These are phyloP conservation scores for Microcera coccophila DNA, from an alignment of 2,329 filamentous ascomycete genomes.

Conservation along the genomic window DNA sequence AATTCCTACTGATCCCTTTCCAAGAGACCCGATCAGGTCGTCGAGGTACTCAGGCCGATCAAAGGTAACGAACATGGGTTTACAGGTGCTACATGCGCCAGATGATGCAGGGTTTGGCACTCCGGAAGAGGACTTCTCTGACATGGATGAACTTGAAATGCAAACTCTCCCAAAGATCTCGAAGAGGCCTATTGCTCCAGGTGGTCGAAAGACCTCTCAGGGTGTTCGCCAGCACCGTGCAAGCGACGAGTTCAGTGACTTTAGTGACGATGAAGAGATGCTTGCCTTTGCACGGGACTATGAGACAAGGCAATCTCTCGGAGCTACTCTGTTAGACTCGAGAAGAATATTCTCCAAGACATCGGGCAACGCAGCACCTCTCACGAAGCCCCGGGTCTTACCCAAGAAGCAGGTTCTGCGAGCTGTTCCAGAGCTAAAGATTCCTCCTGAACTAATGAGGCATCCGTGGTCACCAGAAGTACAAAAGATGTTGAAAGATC, in stretches of 20 bases:
- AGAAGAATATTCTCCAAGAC: slow-evolving; percentile 45
- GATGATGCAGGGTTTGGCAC: slow-evolving; percentile 21
- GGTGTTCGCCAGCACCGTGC: slow-evolving; percentile 15
- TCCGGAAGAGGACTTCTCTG: slow-evolving; percentile 28
- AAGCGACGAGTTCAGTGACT: slow-evolving; percentile 42
- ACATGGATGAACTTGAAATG: slow-evolving; percentile 28
- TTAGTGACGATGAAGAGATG: slow-evolving; percentile 50
- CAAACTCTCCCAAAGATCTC: slow-evolving; percentile 9
- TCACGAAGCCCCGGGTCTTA: slow-evolving; percentile 30
- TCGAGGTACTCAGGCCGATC: slow-evolving; percentile 5
- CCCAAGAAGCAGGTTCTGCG: slow-evolving; percentile 32
- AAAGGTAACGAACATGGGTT: slow-evolving; percentile 5
- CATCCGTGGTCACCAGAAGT: slow-evolving; percentile 85
- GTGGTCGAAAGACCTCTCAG: slow-evolving; percentile 15
- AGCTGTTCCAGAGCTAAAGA: slow-evolving; percentile 28
- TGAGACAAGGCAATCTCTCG: slow-evolving; percentile 39
- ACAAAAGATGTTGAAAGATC: slow-evolving; percentile 70
- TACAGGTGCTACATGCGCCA: slow-evolving; percentile 4
- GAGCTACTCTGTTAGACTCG: slow-evolving; percentile 16
- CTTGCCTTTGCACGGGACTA: slow-evolving; percentile 50
- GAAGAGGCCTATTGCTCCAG: slow-evolving; percentile 6
- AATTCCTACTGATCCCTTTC: slow-evolving; percentile 22
- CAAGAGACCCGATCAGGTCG: slow-evolving; percentile 17
- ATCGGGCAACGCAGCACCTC: slow-evolving; percentile 42
- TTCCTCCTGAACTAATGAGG: slow-evolving; percentile 55